Evolutionary conservation across 2,329 filamentous ascomycete genomes (phyloP), one percentile per base, ranked within the genome.

Genomic region (Colletotrichum endophyticum): DNA sequence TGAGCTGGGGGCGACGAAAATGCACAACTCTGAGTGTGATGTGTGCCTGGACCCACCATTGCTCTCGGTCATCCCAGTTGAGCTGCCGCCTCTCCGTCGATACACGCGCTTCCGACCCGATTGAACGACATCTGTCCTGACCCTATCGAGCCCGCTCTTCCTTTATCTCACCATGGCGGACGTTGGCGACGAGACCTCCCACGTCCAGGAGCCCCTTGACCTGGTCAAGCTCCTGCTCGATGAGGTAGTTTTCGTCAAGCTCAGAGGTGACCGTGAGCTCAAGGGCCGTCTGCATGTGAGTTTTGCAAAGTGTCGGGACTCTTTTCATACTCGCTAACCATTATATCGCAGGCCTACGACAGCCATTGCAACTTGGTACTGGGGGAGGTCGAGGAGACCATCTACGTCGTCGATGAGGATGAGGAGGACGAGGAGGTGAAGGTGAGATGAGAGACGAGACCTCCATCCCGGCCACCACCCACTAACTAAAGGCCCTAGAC

Each of bases 301-400:
- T 86, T 11, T 15, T 4, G 36, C 49, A 57, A n/a, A 12, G 81
- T 77, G 83, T 68, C 27, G 3, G 67, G 22, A 62, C 25, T 8
- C 59, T 13, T 34, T 39, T 67, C 36, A 78, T 49, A 57, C 6
- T 77, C 69, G 49, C 49, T 76, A 19, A 77, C 64, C 62, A 19
- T 36, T 70, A 49, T 1, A 16, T 16, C 8, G 22, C 75, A 99
- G 97, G 97, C 97, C 72, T 99, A 99, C 84, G 97, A 99, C 84
- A 98, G 95, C 82, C 97, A 99, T 86, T 99, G 98, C 91, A 99
- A 99, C 83, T 87, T 99, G 61, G 95, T 99, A 8, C 90, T 99
- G 8, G 96, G 97, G 71, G 97, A 99, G 79, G 97, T 99, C 6
- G 96, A 98, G 83, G 97, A 99, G 89, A 99, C 96, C 8, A 96